Conservation (phyloP, 2,329 filamentous ascomycete genomes). For the Kalmusia sp. region DNA sequence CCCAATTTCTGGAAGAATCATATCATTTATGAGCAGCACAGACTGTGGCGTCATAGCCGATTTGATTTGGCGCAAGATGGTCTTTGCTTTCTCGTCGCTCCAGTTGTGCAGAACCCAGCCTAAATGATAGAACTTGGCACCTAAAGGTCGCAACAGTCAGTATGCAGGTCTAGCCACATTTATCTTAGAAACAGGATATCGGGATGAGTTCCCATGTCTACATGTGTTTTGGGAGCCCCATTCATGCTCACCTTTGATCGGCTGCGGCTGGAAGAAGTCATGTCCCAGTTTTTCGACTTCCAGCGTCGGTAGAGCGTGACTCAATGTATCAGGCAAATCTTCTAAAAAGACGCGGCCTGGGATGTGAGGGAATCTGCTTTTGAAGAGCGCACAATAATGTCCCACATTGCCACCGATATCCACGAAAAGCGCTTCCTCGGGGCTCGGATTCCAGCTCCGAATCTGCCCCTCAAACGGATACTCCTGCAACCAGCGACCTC, state of each 20-base stretch:
- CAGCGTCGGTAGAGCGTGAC: no score
- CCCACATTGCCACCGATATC: slow-evolving; percentile 53
- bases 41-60: slow-evolving; percentile 46
- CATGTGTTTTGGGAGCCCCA: no score
- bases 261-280: no score
- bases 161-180: no score
- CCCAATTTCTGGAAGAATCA: slow-evolving; percentile 48
- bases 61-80: slow-evolving; percentile 45
- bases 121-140: slow-evolving; percentile 48
- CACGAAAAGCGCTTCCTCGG: slow-evolving; percentile 40
- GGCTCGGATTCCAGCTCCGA: neutral
- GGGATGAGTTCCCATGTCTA: no score
- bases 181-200: no score
- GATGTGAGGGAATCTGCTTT: slow-evolving; percentile 39
- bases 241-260: no score
- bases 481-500: neutral
- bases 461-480: neutral
- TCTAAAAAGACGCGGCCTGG: slow-evolving; percentile 50
- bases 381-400: slow-evolving; percentile 46
- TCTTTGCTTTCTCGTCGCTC: slow-evolving; percentile 38
- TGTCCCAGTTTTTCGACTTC: no score
- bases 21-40: slow-evolving; percentile 51
- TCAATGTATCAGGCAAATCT: no score
- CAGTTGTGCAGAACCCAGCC: slow-evolving; percentile 51
- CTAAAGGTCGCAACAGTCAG: slow-evolving; percentile 14